Conservation (phyloP, 2,329 filamentous ascomycete species). For the Xylariaceae sp. region DNA sequence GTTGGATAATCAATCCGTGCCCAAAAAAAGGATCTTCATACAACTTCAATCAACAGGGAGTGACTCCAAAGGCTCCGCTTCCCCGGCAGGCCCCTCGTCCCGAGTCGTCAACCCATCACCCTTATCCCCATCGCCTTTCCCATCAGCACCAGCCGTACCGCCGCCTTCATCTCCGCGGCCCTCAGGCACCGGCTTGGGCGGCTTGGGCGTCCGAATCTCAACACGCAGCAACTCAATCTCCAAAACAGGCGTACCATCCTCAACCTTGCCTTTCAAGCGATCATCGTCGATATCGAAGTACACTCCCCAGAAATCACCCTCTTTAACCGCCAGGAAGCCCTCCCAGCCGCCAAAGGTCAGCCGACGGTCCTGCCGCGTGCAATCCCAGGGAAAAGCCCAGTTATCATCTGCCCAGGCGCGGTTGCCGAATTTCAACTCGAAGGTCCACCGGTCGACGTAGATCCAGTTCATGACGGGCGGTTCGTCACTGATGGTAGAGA, state of each 20-base stretch:
- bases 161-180: slow-evolving; percentile 7
- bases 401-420: slow-evolving; percentile 39
- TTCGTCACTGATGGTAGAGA: slow-evolving; percentile 43
- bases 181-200: slow-evolving; percentile 5
- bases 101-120: slow-evolving; percentile 6
- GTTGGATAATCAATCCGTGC: not conserved
- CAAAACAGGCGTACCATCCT: slow-evolving; percentile 41
- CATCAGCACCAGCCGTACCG: slow-evolving; percentile 7
- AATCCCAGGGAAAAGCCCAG: slow-evolving; percentile 44
- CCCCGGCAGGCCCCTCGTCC: slow-evolving; percentile 2
- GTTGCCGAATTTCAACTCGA: slow-evolving; percentile 41
- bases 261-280: slow-evolving; percentile 38
- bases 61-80: slow-evolving; percentile 19
- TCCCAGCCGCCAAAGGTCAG: slow-evolving; percentile 46
- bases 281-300: slow-evolving; percentile 45
- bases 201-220: slow-evolving; percentile 37
- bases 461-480: slow-evolving; percentile 48
- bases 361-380: slow-evolving; percentile 44
- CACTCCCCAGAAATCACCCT: slow-evolving; percentile 41
- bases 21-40: not conserved
- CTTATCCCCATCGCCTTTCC: slow-evolving; percentile 3
- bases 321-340: slow-evolving; percentile 43
- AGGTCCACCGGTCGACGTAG: slow-evolving; percentile 40
- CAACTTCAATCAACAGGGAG: slow-evolving; percentile 23
- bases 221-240: slow-evolving; percentile 49